Conservation (phyloP, 768 basidiomycete genomes). For the Serendipita sp. region DNA sequence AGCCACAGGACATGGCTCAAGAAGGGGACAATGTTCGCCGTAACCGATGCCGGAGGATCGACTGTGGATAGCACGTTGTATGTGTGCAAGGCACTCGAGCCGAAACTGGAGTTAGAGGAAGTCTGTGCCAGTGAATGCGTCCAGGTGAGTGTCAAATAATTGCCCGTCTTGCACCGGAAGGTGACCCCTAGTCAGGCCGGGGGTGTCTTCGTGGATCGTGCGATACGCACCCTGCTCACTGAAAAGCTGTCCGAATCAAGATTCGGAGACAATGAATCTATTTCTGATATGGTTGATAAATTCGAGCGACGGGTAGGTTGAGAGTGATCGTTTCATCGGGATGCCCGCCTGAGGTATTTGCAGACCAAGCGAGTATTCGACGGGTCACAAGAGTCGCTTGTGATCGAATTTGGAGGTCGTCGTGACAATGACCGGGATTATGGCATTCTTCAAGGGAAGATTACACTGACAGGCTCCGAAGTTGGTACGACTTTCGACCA, state of each 20-base stretch:
- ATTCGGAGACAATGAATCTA: slow-evolving; percentile 24
- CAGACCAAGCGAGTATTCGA: background rate
- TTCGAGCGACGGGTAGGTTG: slow-evolving; percentile 25
- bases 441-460: background rate
- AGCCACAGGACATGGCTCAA: background rate
- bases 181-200: background rate
- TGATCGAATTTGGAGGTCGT: background rate
- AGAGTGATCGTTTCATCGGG: too few relatives aligned
- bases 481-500: background rate
- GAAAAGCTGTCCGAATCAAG: slow-evolving; percentile 26
- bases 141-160: background rate
- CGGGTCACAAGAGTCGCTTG: background rate
- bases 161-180: too few relatives aligned
- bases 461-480: background rate
- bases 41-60: background rate
- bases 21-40: background rate
- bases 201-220: background rate
- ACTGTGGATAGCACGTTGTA: background rate
- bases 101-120: background rate
- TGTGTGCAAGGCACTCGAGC: background rate
- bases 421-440: background rate
- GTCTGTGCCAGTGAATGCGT: background rate
- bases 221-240: slow-evolving; percentile 11
- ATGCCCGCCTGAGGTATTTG: background rate
- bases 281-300: slow-evolving; percentile 24